phyloP scores from a whole-genome alignment of 441 rosid genomes.

The Francoa sonchifolia region DNA sequence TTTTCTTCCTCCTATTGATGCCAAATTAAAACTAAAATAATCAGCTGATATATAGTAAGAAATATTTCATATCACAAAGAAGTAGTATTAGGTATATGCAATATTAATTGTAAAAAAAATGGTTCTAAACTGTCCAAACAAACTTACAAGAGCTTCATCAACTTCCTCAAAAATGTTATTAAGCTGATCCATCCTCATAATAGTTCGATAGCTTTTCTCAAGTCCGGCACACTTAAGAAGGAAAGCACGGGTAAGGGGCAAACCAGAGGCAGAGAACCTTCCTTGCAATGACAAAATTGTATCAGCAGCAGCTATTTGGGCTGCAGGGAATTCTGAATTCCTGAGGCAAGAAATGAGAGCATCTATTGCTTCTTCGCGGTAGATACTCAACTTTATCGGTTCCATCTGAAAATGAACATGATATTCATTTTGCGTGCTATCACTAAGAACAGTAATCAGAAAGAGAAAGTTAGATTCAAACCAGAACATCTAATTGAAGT shows the following conservation, averaged over 20 bases:
- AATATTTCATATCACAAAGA: background rate
- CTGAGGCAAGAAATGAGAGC: slow-evolving; percentile 48
- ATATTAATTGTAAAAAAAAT: background rate
- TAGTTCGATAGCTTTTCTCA: slow-evolving; percentile 29
- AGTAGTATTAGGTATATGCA: background rate
- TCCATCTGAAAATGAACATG: slow-evolving; percentile 33
- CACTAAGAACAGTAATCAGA: background rate
- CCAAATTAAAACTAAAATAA: background rate
- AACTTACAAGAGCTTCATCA: slow-evolving; percentile 37
- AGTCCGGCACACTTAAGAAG: slow-evolving; percentile 54
- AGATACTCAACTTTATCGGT: slow-evolving; percentile 69
- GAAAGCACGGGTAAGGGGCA: slow-evolving; percentile 37
- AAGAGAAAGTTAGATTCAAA: slow-evolving; percentile 13
- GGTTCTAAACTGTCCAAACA: slow-evolving; percentile 2
- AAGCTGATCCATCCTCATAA: slow-evolving; percentile 33
- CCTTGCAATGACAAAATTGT: slow-evolving; percentile 48
- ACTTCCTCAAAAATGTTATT: slow-evolving; percentile 24
- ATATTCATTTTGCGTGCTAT: background rate
- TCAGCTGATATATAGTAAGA: background rate
- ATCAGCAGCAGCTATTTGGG: slow-evolving; percentile 54
- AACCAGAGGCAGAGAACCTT: slow-evolving; percentile 49
- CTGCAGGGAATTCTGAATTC: slow-evolving; percentile 36
- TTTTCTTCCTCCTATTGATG: slow-evolving; percentile 40
- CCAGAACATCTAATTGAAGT: slow-evolving; percentile 71
- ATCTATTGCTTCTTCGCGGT: slow-evolving; percentile 66